Evolutionary conservation across 2,329 filamentous ascomycete species (phyloP), one percentile per base, ranked within the genome.

Genomic region (Sclerotinia spermophila): DNA sequence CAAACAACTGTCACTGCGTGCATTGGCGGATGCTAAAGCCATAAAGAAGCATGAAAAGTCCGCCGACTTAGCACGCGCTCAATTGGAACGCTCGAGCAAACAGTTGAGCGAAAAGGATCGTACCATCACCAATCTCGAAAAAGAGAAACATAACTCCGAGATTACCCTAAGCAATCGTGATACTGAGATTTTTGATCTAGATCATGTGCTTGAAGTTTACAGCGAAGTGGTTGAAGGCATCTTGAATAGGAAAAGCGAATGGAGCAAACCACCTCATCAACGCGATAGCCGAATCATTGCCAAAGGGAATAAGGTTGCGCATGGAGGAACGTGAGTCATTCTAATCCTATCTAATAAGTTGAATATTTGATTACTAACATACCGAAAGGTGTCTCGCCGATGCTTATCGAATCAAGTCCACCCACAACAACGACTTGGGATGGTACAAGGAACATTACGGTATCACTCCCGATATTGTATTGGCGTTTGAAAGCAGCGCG

Each of bases 391-490:
- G 59, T 15, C 59, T 62, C 1, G 27, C 40, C 33, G 59, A 62
- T 13, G 59, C 59, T 45, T 62, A 62, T 27, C 40, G 19, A 30
- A 62, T 61, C 40, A 62, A 33, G 5, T 45, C 40, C 13, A 45
- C 40, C 24, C 1, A 5, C 27, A 21, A 45, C 40, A 62, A 44
- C 3, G 40, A 45, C 5, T 33, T 19, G 35, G 19, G 5, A 62
- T 62, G 59, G 59, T 62, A 24, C 40, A 15, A 24, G 19, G 59
- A 62, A 62, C 24, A 45, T 45, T 62, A 62, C 11, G 59, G 59
- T 17, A 62, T 6, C 33, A 45, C 40, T 5, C 40, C 59, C 10
- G 59, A 62, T 6, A 45, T 42, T 24, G 19, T 62, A 0, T 8
- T 62, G 8, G 2, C 30, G 6, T 45, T 62, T 30, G 59, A 45